phyloP scores from a whole-genome alignment of 768 basidiomycete species.

The Auricularia auricula-judae region DNA sequence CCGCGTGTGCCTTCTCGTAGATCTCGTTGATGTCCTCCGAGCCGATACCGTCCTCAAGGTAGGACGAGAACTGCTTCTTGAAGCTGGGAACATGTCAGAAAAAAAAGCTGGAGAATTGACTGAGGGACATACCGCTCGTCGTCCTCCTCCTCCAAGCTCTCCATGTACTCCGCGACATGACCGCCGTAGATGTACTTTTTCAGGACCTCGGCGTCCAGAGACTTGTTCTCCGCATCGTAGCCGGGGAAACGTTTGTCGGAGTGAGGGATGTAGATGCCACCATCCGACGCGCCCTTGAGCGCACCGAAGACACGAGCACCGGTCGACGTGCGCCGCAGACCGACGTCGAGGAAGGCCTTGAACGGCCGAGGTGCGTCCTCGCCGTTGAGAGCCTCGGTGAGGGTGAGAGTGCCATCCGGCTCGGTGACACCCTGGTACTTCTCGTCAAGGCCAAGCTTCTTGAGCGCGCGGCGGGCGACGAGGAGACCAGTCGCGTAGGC shows the following conservation, averaged over 20 bases:
- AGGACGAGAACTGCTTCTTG: constrained; percentile 94
- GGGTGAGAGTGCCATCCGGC: constrained; percentile 72
- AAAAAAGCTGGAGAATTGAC: constrained; percentile 5
- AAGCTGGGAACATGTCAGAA: constrained; percentile 38
- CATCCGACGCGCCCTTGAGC: constrained; percentile 96
- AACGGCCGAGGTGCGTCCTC: constrained; percentile 97
- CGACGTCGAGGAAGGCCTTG: constrained; percentile 97
- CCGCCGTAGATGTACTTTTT: constrained; percentile 98
- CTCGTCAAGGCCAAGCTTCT: constrained; percentile 92
- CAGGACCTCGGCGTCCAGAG: constrained; percentile 85
- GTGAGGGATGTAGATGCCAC: constrained; percentile 96
- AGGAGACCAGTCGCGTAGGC: constrained; percentile 97
- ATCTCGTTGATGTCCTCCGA: constrained; percentile 98
- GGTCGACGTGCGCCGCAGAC: constrained; percentile 94
- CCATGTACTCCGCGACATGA: constrained; percentile 99
- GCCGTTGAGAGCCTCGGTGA: constrained; percentile 80
- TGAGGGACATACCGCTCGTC: constrained; percentile 64
- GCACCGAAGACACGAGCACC: constrained; percentile 97
- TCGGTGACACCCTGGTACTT: constrained; percentile 94
- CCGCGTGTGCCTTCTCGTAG: constrained; percentile 83
- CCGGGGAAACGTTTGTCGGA: constrained; percentile 98
- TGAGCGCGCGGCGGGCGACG: constrained; percentile 84
- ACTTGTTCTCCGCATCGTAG: constrained; percentile 85
- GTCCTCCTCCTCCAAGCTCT: constrained; percentile 97
- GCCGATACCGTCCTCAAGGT: constrained; percentile 90